Conservation (phyloP, 495 filamentous ascomycete species). For the Trichocladium uniseriatum region DNA sequence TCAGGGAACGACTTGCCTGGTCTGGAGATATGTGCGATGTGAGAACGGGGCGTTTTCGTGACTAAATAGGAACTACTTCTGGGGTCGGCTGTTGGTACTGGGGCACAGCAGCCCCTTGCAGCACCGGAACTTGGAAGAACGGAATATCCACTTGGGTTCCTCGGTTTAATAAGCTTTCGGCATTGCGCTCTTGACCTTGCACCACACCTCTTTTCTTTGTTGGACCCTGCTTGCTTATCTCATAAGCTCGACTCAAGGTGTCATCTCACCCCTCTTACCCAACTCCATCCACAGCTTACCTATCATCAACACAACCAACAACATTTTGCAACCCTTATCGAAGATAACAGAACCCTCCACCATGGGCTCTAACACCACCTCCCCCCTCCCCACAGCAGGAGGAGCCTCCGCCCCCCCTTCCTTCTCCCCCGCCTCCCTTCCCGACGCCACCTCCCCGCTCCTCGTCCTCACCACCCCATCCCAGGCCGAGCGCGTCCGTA, state of each 20-base stretch:
- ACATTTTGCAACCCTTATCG: neutral
- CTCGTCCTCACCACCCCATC: slow-evolving; percentile 63
- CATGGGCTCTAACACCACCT: slow-evolving; percentile 9
- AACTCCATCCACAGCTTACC: no score
- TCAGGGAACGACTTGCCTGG: neutral
- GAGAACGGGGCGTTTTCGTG: neutral
- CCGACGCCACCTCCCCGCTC: slow-evolving; percentile 47
- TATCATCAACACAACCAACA: no score
- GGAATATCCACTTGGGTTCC: no score
- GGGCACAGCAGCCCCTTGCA: no score
- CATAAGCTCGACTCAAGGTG: no score
- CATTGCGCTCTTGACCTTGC: no score
- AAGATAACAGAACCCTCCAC: neutral
- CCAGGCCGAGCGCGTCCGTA: slow-evolving; percentile 49
- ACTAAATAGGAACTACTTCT: neutral
- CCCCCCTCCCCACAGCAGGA: neutral
- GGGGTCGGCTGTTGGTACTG: no score
- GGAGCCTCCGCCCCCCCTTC: neutral
- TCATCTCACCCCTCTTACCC: no score
- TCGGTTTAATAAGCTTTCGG: no score
- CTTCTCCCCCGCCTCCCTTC: slow-evolving; percentile 30
- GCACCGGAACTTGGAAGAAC: no score
- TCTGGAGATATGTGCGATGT: neutral
- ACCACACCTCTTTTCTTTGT: no score
- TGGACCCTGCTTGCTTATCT: no score